phyloP scores from a whole-genome alignment of 257 asterid genomes.

The Solanum sitiens region DNA sequence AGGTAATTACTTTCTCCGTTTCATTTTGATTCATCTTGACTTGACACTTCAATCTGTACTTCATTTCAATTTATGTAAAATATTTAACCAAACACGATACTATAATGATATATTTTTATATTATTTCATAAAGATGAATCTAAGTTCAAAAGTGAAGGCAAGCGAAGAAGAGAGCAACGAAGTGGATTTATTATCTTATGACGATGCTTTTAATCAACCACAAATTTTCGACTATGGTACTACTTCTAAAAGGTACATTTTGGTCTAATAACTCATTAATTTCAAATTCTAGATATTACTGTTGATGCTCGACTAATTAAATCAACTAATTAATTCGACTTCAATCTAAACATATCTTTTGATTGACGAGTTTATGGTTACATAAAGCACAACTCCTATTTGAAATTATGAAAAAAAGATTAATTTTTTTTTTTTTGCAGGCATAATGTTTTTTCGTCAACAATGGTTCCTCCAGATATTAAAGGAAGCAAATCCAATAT shows the following conservation, averaged over 20 bases:
- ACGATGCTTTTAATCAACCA: not conserved
- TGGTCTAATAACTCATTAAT: not conserved
- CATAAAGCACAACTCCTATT: not conserved
- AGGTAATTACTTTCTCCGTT: not conserved
- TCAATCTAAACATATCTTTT: not conserved
- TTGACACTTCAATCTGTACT: not conserved
- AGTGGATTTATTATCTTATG: not conserved
- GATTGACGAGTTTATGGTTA: not conserved
- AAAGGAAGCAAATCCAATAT: not conserved
- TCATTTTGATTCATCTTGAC: not conserved
- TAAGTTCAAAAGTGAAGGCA: not conserved
- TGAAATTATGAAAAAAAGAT: not conserved
- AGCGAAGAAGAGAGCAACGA: not conserved
- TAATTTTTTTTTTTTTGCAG: not conserved
- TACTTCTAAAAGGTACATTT: not conserved
- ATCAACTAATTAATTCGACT: not conserved
- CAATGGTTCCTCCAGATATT: not conserved
- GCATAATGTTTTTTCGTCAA: not conserved
- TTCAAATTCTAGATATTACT: not conserved
- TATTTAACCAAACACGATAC: not conserved
- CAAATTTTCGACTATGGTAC: not conserved
- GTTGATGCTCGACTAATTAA: not conserved
- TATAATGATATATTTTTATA: not conserved
- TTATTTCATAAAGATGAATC: not conserved
- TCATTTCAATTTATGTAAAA: not conserved